Evolutionary conservation across 2,329 filamentous ascomycete species (phyloP), one percentile per base, ranked within the genome.

Genomic region (Didymellaceae sp.): DNA sequence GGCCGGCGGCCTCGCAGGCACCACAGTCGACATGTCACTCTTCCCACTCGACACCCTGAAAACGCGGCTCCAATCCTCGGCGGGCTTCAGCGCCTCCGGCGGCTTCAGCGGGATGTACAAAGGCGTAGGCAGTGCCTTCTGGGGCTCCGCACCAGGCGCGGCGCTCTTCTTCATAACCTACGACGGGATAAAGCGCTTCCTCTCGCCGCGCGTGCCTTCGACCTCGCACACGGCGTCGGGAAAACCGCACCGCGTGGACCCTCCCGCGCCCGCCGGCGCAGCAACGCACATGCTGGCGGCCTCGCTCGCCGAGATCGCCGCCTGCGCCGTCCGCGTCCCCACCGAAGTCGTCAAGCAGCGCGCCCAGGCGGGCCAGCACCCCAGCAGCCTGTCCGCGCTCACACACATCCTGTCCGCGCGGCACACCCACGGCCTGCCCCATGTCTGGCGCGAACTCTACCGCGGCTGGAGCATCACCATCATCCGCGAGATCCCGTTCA

Each of bases 41-140:
- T 99, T 90, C 80, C 94, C 94, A 0, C 91, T 99, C 80, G 95
- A 99, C 82, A 99, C 94, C 0, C 87, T 99, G 71, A 99, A 99
- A 78, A 99, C 95, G 33, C 91, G 94, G 13, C 90, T 99, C 6
- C 94, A 99, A 78, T 91, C 91, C 57, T 83, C 83, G 38, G 73
- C 81, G 48, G 86, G 88, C 72, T 91, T 96, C 79, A 85, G 90
- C 68, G 81, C 88, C 47, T 86, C 87, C 2, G 93, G 94, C 70
- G 93, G 93, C 67, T 92, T 97, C 81, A 83, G 82, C 40, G 92
- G 93, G 55, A 90, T 97, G 65, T 99, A 99, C 79, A 88, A 90
- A 35, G 94, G 94, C 70, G 86, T 99, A 13, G 94, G 93, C 39
- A 90, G 86, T 50, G 91, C 92, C 0, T 80, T 97, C 41, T 87